phyloP scores from a whole-genome alignment of 306 rosid species.

The Corylus avellana region DNA sequence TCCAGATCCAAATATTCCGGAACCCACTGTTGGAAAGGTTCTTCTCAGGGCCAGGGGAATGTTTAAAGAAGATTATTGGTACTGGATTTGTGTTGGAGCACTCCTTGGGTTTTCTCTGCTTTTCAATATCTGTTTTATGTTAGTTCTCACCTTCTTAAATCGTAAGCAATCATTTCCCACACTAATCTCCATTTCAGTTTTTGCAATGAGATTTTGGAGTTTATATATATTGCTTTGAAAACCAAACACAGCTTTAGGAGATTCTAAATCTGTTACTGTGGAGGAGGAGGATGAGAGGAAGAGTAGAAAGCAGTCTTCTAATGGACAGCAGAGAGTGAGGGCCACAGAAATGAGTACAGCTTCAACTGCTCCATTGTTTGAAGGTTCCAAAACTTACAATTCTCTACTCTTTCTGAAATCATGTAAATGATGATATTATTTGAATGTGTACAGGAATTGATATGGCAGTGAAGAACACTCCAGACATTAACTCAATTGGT shows the following conservation, averaged over 20 bases:
- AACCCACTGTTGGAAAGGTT: slow-evolving; percentile 65
- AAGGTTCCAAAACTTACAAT: slow-evolving; percentile 26
- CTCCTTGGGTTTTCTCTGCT: slow-evolving; percentile 64
- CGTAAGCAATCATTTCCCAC: slow-evolving; percentile 47
- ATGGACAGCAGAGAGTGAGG: slow-evolving; percentile 14
- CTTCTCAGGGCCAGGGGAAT: slow-evolving; percentile 69
- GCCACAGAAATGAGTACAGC: slow-evolving; percentile 19
- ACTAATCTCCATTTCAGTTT: slow-evolving; percentile 3
- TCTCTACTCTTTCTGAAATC: slow-evolving; percentile 1
- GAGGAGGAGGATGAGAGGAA: slow-evolving; percentile 40
- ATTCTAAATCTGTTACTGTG: slow-evolving; percentile 50
- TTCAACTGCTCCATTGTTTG: slow-evolving; percentile 27
- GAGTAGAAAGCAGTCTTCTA: slow-evolving; percentile 18
- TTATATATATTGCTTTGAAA: slow-evolving; percentile 13
- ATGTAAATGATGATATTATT: background rate
- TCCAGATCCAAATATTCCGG: slow-evolving; percentile 35
- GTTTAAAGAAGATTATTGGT: slow-evolving; percentile 63
- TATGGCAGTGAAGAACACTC: slow-evolving; percentile 24
- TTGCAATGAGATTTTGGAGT: background rate
- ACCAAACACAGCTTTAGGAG: slow-evolving; percentile 54
- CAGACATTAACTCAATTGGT: slow-evolving; percentile 23
- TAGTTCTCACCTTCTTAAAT: slow-evolving; percentile 59
- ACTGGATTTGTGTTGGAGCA: slow-evolving; percentile 78
- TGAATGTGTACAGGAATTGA: slow-evolving; percentile 25
- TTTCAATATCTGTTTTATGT: slow-evolving; percentile 52